A percentile compares a stretch with the other conserved stretches of the same genome.
phyloP scores from a whole-genome alignment of 345 rosid species.

The Ailanthus altissimus region DNA sequence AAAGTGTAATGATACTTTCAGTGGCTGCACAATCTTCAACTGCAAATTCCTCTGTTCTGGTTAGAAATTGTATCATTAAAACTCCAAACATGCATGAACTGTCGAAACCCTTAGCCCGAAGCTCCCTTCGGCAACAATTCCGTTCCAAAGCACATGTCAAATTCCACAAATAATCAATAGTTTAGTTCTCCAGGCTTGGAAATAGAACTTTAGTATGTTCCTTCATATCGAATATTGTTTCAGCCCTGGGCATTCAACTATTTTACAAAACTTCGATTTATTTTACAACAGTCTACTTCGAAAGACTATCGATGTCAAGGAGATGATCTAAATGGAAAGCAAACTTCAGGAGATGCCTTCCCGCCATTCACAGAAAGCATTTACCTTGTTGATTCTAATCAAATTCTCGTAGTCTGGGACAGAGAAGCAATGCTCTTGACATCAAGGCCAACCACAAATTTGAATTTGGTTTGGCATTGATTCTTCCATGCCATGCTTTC shows the following conservation, averaged over 20 bases:
- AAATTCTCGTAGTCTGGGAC: constrained; percentile 17
- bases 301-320: constrained; percentile 16
- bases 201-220: not conserved
- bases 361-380: constrained; percentile 24
- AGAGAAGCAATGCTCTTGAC: constrained; percentile 22
- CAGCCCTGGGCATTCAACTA: constrained; percentile 29
- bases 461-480: constrained; percentile 14
- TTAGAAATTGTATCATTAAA: constrained; percentile 9
- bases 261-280: constrained; percentile 23
- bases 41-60: constrained; percentile 23
- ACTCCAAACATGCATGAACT: constrained; percentile 15
- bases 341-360: not conserved
- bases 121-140: constrained; percentile 7
- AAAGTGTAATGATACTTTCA: constrained; percentile 7
- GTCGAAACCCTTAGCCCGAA: constrained; percentile 20
- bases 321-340: constrained; percentile 29
- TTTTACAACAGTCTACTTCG: constrained; percentile 9
- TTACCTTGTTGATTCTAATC: constrained; percentile 3
- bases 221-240: constrained; percentile 9
- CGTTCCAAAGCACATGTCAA: constrained; percentile 18
- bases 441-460: constrained; percentile 28
- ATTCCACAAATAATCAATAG: constrained; percentile 23
- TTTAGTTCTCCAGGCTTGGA: constrained; percentile 20
- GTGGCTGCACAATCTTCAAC: constrained; percentile 29
- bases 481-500: constrained; percentile 12